Evolutionary conservation across 1,284 basidiomycete species (phyloP).

Genomic region (Fomitopsis betulina): DNA sequence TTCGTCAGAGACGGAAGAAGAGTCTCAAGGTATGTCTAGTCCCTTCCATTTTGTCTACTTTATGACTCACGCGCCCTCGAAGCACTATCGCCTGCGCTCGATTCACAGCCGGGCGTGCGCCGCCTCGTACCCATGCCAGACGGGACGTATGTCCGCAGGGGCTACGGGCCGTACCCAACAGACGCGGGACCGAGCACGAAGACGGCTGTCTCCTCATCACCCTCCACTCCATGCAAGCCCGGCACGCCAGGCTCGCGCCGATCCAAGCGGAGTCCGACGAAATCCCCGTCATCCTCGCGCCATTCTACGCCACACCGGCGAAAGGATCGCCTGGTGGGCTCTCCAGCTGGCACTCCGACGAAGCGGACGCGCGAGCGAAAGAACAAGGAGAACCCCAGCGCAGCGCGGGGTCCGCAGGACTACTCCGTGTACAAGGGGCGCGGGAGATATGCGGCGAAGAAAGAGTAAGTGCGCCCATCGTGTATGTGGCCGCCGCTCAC

Average conservation of each 20-base stretch:
- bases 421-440: constrained; percentile 22
- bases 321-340: background rate
- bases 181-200: background rate
- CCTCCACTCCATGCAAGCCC: background rate
- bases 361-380: constrained; percentile 23
- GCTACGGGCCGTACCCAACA: background rate
- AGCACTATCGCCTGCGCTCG: background rate
- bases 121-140: background rate
- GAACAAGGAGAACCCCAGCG: constrained; percentile 8
- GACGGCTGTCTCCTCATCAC: background rate
- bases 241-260: background rate
- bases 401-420: constrained; percentile 8
- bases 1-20: constrained; percentile 21
- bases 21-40: constrained; percentile 14
- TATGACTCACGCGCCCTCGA: background rate
- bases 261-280: background rate
- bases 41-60: no score
- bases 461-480: constrained; percentile 10
- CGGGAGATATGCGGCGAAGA: constrained; percentile 16
- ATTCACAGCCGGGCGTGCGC: background rate
- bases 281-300: background rate
- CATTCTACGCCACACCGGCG: background rate
- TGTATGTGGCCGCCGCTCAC: background rate
- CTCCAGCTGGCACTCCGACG: background rate
- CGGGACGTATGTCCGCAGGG: background rate